phyloP scores from a whole-genome alignment of 805 yeast species.

The Kodamaea hsintzibuensis region DNA sequence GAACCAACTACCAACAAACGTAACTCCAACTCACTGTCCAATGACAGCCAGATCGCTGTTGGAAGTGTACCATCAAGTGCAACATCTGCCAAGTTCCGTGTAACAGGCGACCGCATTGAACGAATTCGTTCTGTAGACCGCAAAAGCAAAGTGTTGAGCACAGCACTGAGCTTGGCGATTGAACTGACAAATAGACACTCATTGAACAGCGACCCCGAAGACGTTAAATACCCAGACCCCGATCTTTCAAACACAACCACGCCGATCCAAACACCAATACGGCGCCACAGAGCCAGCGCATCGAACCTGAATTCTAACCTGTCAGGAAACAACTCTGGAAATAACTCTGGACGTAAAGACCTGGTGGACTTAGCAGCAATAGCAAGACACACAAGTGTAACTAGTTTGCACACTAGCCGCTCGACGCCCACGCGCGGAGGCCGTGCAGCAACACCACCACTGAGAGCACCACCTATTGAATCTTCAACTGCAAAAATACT shows the following conservation, averaged over 20 bases:
- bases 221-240: slow-evolving; percentile 25
- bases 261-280: slow-evolving; percentile 11
- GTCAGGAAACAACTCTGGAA: slow-evolving; percentile 3
- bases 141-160: slow-evolving; percentile 17
- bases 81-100: slow-evolving; percentile 12
- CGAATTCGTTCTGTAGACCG: slow-evolving; percentile 9
- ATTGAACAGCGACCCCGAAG: slow-evolving; percentile 15
- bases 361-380: slow-evolving; percentile 1
- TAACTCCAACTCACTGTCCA: slow-evolving; percentile 6
- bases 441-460: not conserved
- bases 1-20: slow-evolving; percentile 10
- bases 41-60: slow-evolving; percentile 6
- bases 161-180: slow-evolving; percentile 19
- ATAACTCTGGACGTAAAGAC: slow-evolving; percentile 1
- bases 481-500: slow-evolving; percentile 1
- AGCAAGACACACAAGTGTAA: slow-evolving; percentile 3
- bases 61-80: slow-evolving; percentile 12
- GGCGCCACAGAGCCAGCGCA: slow-evolving; percentile 2
- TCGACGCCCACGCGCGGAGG: slow-evolving; percentile 4
- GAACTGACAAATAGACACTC: slow-evolving; percentile 18
- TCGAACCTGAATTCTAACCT: slow-evolving; percentile 2
- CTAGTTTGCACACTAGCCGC: slow-evolving; percentile 1
- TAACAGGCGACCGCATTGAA: slow-evolving; percentile 14
- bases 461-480: slow-evolving; percentile 5
- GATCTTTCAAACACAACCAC: slow-evolving; percentile 16